A percentile compares a stretch with the other conserved stretches of the same genome.
Conservation (phyloP, 2,329 filamentous ascomycete species). For the Coleophoma eucalyptorum region DNA sequence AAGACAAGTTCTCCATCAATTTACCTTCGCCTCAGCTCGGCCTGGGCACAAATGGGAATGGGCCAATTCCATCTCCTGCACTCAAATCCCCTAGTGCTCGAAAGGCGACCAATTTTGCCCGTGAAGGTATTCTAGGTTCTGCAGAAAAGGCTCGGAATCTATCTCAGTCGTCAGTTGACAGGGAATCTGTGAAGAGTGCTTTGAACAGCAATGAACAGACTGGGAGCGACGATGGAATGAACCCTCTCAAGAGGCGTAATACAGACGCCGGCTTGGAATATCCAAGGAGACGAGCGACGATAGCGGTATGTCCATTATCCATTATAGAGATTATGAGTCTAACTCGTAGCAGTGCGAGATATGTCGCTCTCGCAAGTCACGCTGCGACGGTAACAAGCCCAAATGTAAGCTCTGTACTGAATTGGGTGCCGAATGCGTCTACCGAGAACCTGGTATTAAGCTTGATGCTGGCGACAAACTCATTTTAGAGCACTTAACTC, state of each 20-base stretch:
- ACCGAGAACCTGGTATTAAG: conserved; percentile 82
- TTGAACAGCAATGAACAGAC: conserved; percentile 33
- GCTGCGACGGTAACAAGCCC: conserved; percentile 74
- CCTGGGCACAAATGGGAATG: conserved; percentile 16
- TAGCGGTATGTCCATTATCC: conserved; percentile 48
- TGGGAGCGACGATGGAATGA: conserved; percentile 48
- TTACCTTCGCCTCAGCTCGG: conserved; percentile 22
- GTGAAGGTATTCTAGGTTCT: conserved; percentile 49
- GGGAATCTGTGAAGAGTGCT: conserved; percentile 29
- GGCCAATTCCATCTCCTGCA: conserved; percentile 16
- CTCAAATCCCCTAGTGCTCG: conserved; percentile 48
- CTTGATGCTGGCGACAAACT: conserved; percentile 83
- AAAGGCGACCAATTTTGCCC: conserved; percentile 46
- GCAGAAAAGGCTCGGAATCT: conserved; percentile 51
- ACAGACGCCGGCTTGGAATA: conserved; percentile 61
- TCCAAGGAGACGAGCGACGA: conserved; percentile 60
- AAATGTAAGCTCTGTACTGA: conserved; percentile 84
- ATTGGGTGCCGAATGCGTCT: conserved; percentile 77
- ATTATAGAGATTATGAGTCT: conserved; percentile 7
- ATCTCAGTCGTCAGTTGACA: conserved; percentile 49
- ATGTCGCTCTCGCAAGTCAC: conserved; percentile 74
- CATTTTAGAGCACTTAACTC: conserved; percentile 72
- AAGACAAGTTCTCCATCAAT: conserved; percentile 24
- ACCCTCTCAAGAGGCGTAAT: conserved; percentile 58
- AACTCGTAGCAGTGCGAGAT: conserved; percentile 63